Percentiles rank a stretch among this genome's conserved stretches.
phyloP scores from a whole-genome alignment of 2,329 filamentous ascomycete species.

The Aspergillus sojae region DNA sequence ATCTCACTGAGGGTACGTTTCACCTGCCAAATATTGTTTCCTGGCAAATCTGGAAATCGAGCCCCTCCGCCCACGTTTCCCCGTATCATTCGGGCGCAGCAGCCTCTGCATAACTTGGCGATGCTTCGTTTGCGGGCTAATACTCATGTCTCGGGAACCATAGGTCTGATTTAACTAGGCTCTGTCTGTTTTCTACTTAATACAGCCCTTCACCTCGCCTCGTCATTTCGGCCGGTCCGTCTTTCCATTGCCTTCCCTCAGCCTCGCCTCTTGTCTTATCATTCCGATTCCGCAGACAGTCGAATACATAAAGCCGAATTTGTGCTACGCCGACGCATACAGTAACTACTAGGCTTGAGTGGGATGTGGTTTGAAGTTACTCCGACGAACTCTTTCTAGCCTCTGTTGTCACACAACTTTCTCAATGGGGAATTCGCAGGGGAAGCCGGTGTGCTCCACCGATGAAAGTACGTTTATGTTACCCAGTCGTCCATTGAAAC shows the following conservation, averaged over 20 bases:
- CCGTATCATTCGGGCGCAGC: constrained; percentile 13
- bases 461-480: constrained; percentile 74
- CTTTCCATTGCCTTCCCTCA: not conserved
- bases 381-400: constrained; percentile 20
- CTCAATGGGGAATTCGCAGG: constrained; percentile 89
- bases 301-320: not conserved
- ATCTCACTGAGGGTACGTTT: constrained; percentile 22
- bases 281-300: not conserved
- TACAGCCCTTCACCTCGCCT: constrained; percentile 12
- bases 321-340: constrained; percentile 1
- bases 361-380: constrained; percentile 30
- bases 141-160: constrained; percentile 10
- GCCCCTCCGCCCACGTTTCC: constrained; percentile 25
- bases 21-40: constrained; percentile 12
- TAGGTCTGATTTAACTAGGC: constrained; percentile 19
- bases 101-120: constrained; percentile 7
- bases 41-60: constrained; percentile 19
- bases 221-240: constrained; percentile 5
- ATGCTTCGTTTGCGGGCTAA: constrained; percentile 19
- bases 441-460: constrained; percentile 88
- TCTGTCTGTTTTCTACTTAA: constrained; percentile 9
- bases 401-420: constrained; percentile 24
- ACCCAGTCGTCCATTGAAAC: not conserved
- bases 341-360: constrained; percentile 11
- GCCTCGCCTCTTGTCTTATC: not conserved